A percentile compares a stretch with the other conserved stretches of the same genome.
These are phyloP conservation scores for Eimeria falciformis DNA, from an alignment of 169 alveolate genomes.

Conservation along the genomic window DNA sequence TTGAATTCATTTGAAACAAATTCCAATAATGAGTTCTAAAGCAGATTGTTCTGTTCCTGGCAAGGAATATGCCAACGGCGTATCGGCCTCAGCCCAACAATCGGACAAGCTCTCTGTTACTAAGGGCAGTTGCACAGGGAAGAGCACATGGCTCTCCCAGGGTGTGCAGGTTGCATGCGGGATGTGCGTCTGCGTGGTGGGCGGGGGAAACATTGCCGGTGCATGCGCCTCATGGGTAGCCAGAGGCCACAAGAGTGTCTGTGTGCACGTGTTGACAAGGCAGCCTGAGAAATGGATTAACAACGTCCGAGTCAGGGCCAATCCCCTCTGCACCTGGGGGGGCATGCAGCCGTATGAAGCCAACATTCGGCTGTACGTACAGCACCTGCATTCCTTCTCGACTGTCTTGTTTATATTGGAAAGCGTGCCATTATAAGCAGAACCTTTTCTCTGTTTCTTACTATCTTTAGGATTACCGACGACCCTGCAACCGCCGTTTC, in stretches of 20 bases:
- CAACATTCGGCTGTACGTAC: background rate
- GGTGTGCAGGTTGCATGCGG: background rate
- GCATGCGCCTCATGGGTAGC: conserved; percentile 32
- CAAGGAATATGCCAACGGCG: no score
- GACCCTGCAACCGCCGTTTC: background rate
- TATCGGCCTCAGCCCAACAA: no score
- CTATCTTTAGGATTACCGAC: background rate
- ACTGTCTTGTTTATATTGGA: background rate
- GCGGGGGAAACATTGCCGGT: conserved; percentile 56
- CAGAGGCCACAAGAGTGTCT: background rate
- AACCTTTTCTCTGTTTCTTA: no score
- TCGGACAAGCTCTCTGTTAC: no score
- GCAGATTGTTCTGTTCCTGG: no score
- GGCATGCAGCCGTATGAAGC: background rate
- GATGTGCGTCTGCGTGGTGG: conserved; percentile 42
- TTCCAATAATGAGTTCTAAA: no score
- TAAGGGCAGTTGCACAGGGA: conserved; percentile 3
- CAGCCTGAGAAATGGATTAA: background rate
- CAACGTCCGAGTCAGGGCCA: background rate
- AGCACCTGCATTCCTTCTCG: background rate
- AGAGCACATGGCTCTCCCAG: background rate
- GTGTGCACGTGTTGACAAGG: conserved; percentile 56
- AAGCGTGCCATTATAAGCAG: no score
- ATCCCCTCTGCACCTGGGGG: background rate
- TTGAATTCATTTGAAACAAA: no score